Conservation (phyloP, 2,329 filamentous ascomycete species). For the Gliomastix tumulicola region DNA sequence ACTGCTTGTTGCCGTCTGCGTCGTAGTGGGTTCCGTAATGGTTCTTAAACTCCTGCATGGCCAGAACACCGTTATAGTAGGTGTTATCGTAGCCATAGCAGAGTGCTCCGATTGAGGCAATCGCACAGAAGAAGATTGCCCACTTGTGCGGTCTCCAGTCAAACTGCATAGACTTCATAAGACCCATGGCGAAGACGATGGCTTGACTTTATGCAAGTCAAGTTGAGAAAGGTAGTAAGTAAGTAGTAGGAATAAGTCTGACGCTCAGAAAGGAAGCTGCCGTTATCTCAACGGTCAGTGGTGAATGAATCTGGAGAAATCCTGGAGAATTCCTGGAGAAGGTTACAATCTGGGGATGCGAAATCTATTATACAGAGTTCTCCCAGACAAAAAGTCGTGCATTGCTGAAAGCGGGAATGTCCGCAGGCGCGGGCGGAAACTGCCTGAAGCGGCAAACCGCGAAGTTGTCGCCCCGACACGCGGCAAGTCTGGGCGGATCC, state of each 20-base stretch:
- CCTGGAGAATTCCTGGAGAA: constrained; percentile 6
- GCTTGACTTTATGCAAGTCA: not conserved
- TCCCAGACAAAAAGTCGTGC: not conserved
- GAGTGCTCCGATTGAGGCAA: constrained; percentile 12
- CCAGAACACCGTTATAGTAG: constrained; percentile 17
- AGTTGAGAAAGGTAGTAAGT: not conserved
- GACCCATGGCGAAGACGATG: constrained; percentile 4
- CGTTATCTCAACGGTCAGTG: not conserved
- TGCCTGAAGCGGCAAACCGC: not conserved
- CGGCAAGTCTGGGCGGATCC: not conserved
- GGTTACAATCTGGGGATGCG: constrained; percentile 7
- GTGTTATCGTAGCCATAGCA: constrained; percentile 12
- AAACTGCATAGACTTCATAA: constrained; percentile 4
- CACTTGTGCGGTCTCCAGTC: constrained; percentile 11
- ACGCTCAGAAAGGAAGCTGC: not conserved
- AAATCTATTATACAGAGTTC: constrained; percentile 3
- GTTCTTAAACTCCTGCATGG: constrained; percentile 17
- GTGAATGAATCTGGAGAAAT: not conserved
- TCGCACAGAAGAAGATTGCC: constrained; percentile 19
- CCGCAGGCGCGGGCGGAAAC: not conserved
- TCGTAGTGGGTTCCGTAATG: constrained; percentile 13
- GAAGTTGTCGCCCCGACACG: not conserved
- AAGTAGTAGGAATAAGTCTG: not conserved
- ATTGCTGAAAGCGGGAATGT: not conserved
- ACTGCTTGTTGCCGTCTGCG: constrained; percentile 9